Evolutionary conservation across 805 yeast genomes (phyloP).

Genomic region (Starmerella apis): DNA sequence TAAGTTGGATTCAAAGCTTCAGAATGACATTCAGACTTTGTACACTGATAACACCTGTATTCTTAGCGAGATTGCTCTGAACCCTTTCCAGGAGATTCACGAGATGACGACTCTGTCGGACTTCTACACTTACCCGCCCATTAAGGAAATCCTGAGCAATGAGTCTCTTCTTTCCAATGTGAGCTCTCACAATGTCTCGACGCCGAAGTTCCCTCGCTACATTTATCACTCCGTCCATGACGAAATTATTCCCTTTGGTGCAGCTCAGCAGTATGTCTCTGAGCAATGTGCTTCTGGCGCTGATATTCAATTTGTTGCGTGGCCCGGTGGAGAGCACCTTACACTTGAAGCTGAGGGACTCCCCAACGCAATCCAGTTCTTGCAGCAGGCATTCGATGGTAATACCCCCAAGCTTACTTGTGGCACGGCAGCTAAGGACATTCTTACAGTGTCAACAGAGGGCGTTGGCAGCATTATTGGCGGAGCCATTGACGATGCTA

Average conservation of each 20-base stretch:
- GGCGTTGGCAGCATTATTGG: neutral
- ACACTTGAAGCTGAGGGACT: constrained; percentile 8
- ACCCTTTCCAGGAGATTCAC: neutral
- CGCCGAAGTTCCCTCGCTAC: constrained; percentile 24
- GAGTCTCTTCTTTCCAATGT: constrained; percentile 5
- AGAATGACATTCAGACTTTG: neutral
- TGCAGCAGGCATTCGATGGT: constrained; percentile 11
- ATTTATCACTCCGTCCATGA: constrained; percentile 24
- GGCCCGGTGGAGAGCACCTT: constrained; percentile 9
- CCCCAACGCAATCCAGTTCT: constrained; percentile 16
- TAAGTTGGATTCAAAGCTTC: neutral
- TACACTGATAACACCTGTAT: constrained; percentile 1
- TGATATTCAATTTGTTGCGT: constrained; percentile 10
- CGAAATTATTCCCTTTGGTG: constrained; percentile 21
- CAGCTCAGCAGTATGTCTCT: constrained; percentile 15
- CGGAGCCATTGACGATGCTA: neutral
- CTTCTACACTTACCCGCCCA: neutral
- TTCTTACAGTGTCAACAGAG: constrained; percentile 2
- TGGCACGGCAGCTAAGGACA: constrained; percentile 8
- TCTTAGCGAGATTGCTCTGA: neutral
- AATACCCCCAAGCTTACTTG: constrained; percentile 9
- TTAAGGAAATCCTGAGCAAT: neutral
- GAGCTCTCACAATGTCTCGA: constrained; percentile 10
- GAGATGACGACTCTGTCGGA: neutral
- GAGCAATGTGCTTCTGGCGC: constrained; percentile 14